These are phyloP conservation scores for Pyricularia grisea DNA, from an alignment of 2,329 filamentous ascomycete species.

Conservation along the genomic window DNA sequence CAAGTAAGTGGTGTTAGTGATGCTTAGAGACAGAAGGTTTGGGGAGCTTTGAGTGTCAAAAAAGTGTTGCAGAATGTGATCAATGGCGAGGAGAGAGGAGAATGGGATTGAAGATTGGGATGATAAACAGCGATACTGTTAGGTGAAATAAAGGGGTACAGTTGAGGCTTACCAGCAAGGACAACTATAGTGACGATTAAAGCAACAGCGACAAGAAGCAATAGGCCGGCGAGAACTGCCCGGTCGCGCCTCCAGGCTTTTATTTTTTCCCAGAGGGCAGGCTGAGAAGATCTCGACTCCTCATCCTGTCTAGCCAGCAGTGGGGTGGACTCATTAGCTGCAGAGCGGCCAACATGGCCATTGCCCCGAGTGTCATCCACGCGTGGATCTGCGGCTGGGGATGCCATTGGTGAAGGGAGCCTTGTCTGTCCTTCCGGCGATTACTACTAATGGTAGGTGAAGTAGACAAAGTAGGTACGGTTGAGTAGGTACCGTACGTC, in stretches of 20 bases:
- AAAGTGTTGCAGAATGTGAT: background rate
- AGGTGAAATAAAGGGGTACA: background rate
- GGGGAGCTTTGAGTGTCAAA: background rate
- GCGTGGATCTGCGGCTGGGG: background rate
- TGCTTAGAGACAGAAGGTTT: background rate
- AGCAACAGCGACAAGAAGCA: conserved; percentile 6
- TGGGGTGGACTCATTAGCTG: conserved; percentile 1
- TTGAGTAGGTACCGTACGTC: too few relatives aligned
- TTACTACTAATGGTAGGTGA: conserved; percentile 11
- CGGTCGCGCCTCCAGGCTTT: conserved; percentile 1
- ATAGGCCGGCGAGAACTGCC: background rate
- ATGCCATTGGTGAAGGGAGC: background rate
- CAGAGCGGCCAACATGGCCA: background rate
- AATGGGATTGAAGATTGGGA: background rate
- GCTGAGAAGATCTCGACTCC: background rate
- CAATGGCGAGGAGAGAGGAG: background rate
- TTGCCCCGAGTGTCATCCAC: background rate
- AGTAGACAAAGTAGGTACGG: too few relatives aligned
- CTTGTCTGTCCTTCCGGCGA: conserved; percentile 7
- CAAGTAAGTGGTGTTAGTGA: background rate
- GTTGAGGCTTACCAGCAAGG: background rate
- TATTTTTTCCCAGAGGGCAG: conserved; percentile 1
- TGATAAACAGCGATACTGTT: background rate
- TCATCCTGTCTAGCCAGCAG: background rate
- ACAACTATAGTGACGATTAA: conserved; percentile 9